These are phyloP conservation scores for Sphaerulina vaccinii DNA, from an alignment of 2,329 filamentous ascomycete genomes.

Conservation along the genomic window DNA sequence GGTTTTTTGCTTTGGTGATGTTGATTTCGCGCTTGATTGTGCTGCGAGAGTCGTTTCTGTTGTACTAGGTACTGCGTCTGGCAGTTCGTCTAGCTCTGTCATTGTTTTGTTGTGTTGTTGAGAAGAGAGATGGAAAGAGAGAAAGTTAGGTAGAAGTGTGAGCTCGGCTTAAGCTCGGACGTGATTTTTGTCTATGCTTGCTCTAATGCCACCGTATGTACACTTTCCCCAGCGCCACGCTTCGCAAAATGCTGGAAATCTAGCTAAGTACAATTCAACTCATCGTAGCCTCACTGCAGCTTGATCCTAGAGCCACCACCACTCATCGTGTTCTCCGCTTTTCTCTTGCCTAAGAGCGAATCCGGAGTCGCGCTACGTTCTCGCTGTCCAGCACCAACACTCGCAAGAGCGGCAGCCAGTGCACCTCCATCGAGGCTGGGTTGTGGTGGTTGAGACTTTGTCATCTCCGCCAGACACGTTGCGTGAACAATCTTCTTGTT, in stretches of 20 bases:
- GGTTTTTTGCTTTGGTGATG: constrained; percentile 23
- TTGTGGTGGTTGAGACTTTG: constrained; percentile 50
- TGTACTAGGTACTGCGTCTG: constrained; percentile 12
- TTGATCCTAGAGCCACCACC: constrained; percentile 27
- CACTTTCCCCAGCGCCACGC: constrained; percentile 4
- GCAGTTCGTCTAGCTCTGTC: constrained; percentile 14
- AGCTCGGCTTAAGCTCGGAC: constrained; percentile 4
- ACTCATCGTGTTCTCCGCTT: constrained; percentile 34
- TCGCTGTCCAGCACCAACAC: constrained; percentile 23
- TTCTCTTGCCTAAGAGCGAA: constrained; percentile 35
- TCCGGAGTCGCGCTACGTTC: constrained; percentile 39
- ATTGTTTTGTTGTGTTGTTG: background rate
- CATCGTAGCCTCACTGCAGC: constrained; percentile 19
- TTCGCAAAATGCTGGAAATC: background rate
- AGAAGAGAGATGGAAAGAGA: background rate
- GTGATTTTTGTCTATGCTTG: background rate
- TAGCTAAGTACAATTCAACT: background rate
- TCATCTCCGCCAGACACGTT: constrained; percentile 82
- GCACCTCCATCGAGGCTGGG: constrained; percentile 18
- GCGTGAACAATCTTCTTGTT: constrained; percentile 83
- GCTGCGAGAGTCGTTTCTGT: constrained; percentile 5
- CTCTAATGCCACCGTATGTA: background rate
- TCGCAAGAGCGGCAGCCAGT: constrained; percentile 29
- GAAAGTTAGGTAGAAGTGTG: background rate
- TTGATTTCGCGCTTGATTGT: constrained; percentile 2